These are phyloP conservation scores for Solanum medicagineum DNA, from an alignment of 257 asterid species.

Conservation along the genomic window DNA sequence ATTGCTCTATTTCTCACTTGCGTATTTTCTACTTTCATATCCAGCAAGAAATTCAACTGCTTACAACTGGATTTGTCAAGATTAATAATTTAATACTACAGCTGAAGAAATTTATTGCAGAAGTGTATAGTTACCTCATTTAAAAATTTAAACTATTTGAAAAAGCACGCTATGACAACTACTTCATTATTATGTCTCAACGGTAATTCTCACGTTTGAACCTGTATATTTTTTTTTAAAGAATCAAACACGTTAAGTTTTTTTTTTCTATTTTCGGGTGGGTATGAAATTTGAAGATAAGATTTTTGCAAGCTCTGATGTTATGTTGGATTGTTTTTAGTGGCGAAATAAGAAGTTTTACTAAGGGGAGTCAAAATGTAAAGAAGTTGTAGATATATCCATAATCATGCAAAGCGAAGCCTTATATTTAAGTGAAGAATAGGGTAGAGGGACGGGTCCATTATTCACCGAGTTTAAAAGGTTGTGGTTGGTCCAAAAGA, in stretches of 20 bases:
- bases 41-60: not conserved
- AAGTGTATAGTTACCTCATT: not conserved
- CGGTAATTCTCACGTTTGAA: not conserved
- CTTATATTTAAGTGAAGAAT: too few relatives aligned
- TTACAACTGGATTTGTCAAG: not conserved
- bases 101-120: not conserved
- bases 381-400: not conserved
- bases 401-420: too few relatives aligned
- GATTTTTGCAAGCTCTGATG: not conserved
- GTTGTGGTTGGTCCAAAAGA: too few relatives aligned
- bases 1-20: not conserved
- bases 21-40: not conserved
- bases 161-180: not conserved
- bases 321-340: not conserved
- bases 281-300: not conserved
- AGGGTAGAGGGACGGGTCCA: too few relatives aligned
- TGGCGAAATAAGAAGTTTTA: not conserved
- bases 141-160: not conserved
- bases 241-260: not conserved
- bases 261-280: not conserved
- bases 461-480: too few relatives aligned
- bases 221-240: not conserved
- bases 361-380: not conserved
- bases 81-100: not conserved
- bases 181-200: not conserved